These are phyloP conservation scores for Suillus americanus DNA, from an alignment of 768 basidiomycete species.

Conservation along the genomic window DNA sequence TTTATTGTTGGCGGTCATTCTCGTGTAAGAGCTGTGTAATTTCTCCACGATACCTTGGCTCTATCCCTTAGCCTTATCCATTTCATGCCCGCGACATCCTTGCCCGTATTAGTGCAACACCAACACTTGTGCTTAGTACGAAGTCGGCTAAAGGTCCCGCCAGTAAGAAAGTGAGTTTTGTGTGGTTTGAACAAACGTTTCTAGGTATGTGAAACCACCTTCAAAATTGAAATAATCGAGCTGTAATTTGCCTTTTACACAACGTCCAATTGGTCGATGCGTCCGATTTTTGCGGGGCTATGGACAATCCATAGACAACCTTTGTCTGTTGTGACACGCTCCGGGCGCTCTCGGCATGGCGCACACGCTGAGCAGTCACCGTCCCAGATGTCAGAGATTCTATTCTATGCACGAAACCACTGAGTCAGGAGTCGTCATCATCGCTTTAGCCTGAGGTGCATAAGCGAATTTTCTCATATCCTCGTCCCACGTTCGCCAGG, in stretches of 20 bases:
- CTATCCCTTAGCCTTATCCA: not conserved
- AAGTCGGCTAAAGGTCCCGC: not conserved
- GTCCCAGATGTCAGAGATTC: not conserved
- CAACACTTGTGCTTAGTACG: not conserved
- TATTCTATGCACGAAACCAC: not conserved
- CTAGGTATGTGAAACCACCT: not conserved
- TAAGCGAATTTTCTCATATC: not conserved
- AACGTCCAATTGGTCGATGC: no score
- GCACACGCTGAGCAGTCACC: not conserved
- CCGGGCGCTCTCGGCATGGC: not conserved
- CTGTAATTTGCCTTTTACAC: not conserved
- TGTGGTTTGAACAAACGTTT: not conserved
- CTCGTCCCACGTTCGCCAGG: not conserved
- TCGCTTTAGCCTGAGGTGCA: not conserved
- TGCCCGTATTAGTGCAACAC: not conserved
- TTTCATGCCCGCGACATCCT: not conserved
- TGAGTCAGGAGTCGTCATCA: not conserved
- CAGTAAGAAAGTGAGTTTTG: not conserved
- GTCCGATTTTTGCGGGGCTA: not conserved
- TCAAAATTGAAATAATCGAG: not conserved
- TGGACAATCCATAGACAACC: not conserved
- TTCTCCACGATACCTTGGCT: not conserved
- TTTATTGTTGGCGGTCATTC: constrained; percentile 76
- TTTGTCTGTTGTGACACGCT: not conserved
- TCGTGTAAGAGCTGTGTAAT: constrained; percentile 44